phyloP scores from a whole-genome alignment of 1,284 basidiomycete species.

The Ceratobasidium sp. region DNA sequence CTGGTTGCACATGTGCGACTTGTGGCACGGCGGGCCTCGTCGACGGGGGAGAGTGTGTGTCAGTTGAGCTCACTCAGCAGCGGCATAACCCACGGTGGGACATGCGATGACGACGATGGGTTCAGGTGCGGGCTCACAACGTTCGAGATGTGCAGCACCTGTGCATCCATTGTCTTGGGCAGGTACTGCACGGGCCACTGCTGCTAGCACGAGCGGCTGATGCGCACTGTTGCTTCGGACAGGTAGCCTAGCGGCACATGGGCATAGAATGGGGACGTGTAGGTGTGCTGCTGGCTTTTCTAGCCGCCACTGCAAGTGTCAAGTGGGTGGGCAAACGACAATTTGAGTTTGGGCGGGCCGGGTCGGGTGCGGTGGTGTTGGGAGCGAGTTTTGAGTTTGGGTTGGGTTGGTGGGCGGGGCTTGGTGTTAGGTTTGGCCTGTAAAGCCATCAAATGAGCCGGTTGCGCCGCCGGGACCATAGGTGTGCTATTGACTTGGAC shows the following conservation, averaged over 20 bases:
- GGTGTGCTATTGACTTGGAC: too few species aligned
- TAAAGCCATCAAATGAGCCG: too few species aligned
- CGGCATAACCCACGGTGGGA: constrained; percentile 23
- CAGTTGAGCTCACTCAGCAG: constrained; percentile 27
- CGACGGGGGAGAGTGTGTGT: neutral
- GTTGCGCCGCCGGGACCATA: too few species aligned
- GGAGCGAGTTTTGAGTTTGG: too few species aligned
- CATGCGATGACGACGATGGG: neutral
- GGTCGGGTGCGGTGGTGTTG: too few species aligned
- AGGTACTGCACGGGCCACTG: neutral
- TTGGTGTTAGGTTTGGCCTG: too few species aligned
- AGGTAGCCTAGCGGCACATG: neutral
- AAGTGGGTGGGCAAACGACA: too few species aligned
- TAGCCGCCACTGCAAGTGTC: too few species aligned
- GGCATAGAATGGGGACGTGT: constrained; percentile 1
- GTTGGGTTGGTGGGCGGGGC: too few species aligned
- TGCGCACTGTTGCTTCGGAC: constrained; percentile 16
- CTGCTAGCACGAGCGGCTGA: neutral
- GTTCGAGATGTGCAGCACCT: constrained; percentile 41
- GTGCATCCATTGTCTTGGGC: neutral
- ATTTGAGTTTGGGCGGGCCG: too few species aligned
- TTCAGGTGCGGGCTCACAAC: constrained; percentile 15
- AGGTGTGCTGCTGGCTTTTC: neutral
- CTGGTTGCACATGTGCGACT: constrained; percentile 47
- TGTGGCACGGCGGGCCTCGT: constrained; percentile 28